Conservation (phyloP, 257 asterid species). For the Ocimum tenuiflorum region DNA sequence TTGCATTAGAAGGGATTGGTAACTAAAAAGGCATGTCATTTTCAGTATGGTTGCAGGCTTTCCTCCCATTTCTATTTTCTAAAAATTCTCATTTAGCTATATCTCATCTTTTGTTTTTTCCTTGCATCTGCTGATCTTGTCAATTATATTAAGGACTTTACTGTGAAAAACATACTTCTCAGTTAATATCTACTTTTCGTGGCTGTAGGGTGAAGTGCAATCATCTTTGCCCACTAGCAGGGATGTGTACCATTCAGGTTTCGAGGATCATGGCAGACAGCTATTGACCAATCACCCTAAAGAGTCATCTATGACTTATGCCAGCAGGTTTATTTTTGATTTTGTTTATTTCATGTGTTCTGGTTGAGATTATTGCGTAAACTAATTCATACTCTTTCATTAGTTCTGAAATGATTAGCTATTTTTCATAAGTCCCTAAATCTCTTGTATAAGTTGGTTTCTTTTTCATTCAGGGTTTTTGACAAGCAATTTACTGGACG, state of each 20-base stretch:
- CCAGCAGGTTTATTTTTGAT: slow-evolving; percentile 42
- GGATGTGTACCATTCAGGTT: slow-evolving; percentile 34
- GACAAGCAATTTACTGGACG: slow-evolving; percentile 39
- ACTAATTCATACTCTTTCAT: not conserved
- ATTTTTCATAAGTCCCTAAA: not conserved
- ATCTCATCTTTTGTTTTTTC: not conserved
- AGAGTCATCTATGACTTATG: slow-evolving; percentile 29
- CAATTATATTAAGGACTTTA: not conserved
- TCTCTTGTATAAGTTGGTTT: slow-evolving; percentile 8
- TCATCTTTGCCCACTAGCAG: slow-evolving; percentile 36
- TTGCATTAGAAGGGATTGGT: not conserved
- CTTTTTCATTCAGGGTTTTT: slow-evolving; percentile 36
- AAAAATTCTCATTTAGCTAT: not conserved
- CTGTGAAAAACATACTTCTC: slow-evolving; percentile 9
- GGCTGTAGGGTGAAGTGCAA: slow-evolving; percentile 47
- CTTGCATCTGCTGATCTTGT: not conserved
- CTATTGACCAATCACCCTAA: slow-evolving; percentile 37
- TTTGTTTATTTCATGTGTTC: slow-evolving; percentile 7
- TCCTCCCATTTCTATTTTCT: not conserved
- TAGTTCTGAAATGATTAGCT: slow-evolving; percentile 2
- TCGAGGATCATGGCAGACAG: slow-evolving; percentile 39
- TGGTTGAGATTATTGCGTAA: slow-evolving; percentile 16
- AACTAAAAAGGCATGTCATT: not conserved
- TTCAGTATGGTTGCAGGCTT: not conserved
- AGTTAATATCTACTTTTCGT: slow-evolving; percentile 16